Conservation (phyloP, 257 asterid genomes). For the Buddleja alternifolia region DNA sequence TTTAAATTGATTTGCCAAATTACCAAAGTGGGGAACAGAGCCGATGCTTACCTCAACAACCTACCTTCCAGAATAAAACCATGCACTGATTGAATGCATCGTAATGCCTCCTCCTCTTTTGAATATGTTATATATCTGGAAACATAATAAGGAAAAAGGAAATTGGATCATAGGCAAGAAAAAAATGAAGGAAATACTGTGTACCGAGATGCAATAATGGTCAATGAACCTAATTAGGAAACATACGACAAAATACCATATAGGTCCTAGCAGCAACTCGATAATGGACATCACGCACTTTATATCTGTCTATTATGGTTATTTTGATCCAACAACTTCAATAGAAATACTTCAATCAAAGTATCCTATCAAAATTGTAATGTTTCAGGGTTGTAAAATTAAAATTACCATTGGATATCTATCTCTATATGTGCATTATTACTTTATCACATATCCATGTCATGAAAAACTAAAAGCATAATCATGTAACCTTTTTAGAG, state of each 20-base stretch:
- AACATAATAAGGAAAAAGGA: conserved; percentile 21
- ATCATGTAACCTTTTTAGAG: too few species aligned
- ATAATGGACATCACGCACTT: background rate
- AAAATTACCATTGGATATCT: too few species aligned
- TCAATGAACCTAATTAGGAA: background rate
- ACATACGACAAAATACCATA: background rate
- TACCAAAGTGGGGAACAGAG: conserved; percentile 25
- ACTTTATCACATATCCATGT: too few species aligned
- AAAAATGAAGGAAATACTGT: background rate
- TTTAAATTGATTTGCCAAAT: background rate
- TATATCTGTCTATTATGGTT: background rate
- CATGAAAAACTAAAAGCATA: too few species aligned
- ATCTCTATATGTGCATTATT: too few species aligned
- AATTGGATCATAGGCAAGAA: background rate
- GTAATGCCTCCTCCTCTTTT: conserved; percentile 90
- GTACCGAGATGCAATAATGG: background rate
- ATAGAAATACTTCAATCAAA: background rate
- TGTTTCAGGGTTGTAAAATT: background rate
- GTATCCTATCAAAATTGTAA: background rate
- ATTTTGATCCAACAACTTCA: background rate
- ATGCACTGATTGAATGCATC: conserved; percentile 90
- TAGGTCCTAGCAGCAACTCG: background rate
- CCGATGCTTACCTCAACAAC: conserved; percentile 66
- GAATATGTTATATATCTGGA: conserved; percentile 86
- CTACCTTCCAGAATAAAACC: conserved; percentile 88